Percentiles rank a stretch among this genome's conserved stretches.
These are phyloP conservation scores for Colletotrichum gloeosporioides DNA, from an alignment of 2,329 filamentous ascomycete genomes.

Conservation along the genomic window DNA sequence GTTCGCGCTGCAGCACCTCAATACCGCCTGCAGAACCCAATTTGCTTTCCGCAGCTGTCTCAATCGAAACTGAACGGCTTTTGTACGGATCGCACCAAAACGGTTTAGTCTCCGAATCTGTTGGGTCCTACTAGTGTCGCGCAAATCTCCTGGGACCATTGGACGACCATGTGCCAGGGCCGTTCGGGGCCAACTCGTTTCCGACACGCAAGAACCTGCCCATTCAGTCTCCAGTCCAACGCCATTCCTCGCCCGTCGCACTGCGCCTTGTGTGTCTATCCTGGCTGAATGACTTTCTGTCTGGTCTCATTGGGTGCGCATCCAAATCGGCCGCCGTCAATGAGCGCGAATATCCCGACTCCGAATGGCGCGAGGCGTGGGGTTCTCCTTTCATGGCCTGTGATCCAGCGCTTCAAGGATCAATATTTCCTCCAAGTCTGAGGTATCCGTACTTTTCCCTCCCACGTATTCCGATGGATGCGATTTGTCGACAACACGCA, in stretches of 20 bases:
- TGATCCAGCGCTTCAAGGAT: neutral
- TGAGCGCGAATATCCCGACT: neutral
- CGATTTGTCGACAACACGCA: neutral
- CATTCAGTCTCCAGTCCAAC: neutral
- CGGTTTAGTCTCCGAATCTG: slow-evolving; percentile 11
- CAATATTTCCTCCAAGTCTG: neutral
- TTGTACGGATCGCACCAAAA: neutral
- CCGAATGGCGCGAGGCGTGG: slow-evolving; percentile 1
- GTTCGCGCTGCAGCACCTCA: neutral
- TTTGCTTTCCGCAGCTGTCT: neutral
- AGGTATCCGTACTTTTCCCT: neutral
- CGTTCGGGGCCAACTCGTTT: neutral
- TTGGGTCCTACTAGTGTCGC: slow-evolving; percentile 12
- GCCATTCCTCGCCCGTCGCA: neutral
- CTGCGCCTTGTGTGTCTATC: neutral
- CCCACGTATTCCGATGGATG: neutral
- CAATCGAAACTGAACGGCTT: neutral
- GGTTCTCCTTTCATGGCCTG: neutral
- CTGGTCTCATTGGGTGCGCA: neutral
- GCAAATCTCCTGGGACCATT: neutral
- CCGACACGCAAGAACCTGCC: slow-evolving; percentile 5
- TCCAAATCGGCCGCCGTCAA: neutral
- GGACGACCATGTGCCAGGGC: neutral
- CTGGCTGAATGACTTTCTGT: slow-evolving; percentile 5
- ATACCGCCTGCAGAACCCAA: neutral